Evolutionary conservation across 2,329 filamentous ascomycete genomes (phyloP).

Genomic region (Zalaria obscura): DNA sequence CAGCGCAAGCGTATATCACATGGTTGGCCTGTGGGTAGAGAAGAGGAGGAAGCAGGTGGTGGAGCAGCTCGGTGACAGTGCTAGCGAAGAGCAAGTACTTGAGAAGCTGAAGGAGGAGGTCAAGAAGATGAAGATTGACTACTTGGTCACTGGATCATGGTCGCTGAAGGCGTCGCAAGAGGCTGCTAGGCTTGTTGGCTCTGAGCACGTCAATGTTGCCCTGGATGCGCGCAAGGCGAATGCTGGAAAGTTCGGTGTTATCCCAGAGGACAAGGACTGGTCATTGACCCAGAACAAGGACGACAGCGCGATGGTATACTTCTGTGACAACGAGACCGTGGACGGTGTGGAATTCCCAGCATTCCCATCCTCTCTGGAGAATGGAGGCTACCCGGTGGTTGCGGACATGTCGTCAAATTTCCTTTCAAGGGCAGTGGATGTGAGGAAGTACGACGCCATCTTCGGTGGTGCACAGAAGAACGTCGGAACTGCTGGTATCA

Average conservation of each 20-base stretch:
- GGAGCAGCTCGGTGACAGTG: slow-evolving; percentile 38
- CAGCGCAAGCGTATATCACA: slow-evolving; percentile 68
- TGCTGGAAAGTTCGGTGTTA: slow-evolving; percentile 71
- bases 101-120: slow-evolving; percentile 50
- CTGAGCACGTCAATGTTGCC: slow-evolving; percentile 67
- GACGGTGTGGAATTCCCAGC: slow-evolving; percentile 80
- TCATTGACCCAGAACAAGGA: slow-evolving; percentile 49
- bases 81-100: slow-evolving; percentile 42
- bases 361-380: slow-evolving; percentile 51
- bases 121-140: slow-evolving; percentile 67
- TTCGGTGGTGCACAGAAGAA: slow-evolving; percentile 95
- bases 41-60: slow-evolving; percentile 47
- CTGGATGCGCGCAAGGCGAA: slow-evolving; percentile 50
- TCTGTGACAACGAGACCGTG: slow-evolving; percentile 87
- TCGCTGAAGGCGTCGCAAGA: slow-evolving; percentile 81
- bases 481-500: slow-evolving; percentile 71
- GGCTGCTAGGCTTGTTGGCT: slow-evolving; percentile 60
- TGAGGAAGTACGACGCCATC: slow-evolving; percentile 67
- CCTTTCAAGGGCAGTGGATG: slow-evolving; percentile 62
- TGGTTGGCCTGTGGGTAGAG: slow-evolving; percentile 71
- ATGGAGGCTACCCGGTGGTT: slow-evolving; percentile 53
- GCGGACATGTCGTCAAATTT: slow-evolving; percentile 95
- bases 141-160: slow-evolving; percentile 83
- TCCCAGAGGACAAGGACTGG: slow-evolving; percentile 67
- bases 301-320: slow-evolving; percentile 61